Percentiles rank a stretch among this genome's conserved stretches.
phyloP scores from a whole-genome alignment of 768 basidiomycete species.

The Thelephora ganbajun region DNA sequence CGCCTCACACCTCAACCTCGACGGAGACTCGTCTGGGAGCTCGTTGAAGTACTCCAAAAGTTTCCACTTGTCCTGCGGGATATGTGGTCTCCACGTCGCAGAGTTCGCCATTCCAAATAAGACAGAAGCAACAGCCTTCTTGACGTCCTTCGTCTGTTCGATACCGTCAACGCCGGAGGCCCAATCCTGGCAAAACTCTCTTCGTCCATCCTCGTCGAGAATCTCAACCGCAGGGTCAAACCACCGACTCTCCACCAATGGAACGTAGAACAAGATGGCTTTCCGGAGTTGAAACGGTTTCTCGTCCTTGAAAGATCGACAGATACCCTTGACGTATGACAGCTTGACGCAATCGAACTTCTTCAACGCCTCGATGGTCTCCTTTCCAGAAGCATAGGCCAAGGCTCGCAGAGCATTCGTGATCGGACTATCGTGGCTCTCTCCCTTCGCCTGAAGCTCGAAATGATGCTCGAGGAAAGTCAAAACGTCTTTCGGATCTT shows the following conservation, averaged over 20 bases:
- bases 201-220: too few relatives aligned
- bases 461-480: not conserved
- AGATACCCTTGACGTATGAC: not conserved
- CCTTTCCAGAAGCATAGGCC: not conserved
- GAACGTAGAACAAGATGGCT: too few relatives aligned
- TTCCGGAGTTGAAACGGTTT: not conserved
- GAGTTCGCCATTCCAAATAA: not conserved
- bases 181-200: not conserved
- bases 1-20: not conserved
- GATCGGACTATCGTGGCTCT: not conserved
- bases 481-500: not conserved
- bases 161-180: not conserved
- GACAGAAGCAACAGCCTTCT: not conserved
- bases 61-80: not conserved
- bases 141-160: not conserved
- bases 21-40: not conserved
- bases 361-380: not conserved
- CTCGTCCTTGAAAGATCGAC: not conserved
- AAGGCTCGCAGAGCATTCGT: not conserved
- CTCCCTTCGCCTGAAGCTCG: not conserved
- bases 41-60: not conserved
- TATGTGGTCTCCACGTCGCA: not conserved
- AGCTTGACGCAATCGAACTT: not conserved
- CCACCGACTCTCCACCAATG: too few relatives aligned
- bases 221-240: too few relatives aligned